Evolutionary conservation across 1,284 basidiomycete genomes (phyloP).

Genomic region (Puccinia novopanici): DNA sequence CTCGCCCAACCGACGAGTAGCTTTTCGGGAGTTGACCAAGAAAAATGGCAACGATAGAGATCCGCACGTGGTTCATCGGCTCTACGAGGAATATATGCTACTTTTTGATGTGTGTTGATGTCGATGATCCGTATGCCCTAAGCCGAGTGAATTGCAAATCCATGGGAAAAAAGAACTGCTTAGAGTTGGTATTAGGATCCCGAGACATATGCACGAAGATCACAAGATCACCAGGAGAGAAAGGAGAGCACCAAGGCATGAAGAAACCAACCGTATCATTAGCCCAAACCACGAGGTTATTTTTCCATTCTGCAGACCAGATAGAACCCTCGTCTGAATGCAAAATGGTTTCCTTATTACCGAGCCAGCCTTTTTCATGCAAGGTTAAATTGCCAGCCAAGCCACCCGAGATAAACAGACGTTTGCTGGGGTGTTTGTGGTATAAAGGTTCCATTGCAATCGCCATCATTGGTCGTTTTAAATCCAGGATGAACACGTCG

Average conservation of each 20-base stretch:
- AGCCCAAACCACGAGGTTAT: conserved; percentile 89
- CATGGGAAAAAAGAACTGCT: conserved; percentile 17
- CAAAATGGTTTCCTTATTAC: conserved; percentile 83
- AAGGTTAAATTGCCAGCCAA: conserved; percentile 82
- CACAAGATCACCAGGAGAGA: conserved; percentile 1
- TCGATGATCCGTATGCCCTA: conserved; percentile 95
- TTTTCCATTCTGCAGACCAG: conserved; percentile 86
- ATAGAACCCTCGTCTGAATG: conserved; percentile 91
- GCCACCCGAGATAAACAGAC: conserved; percentile 90
- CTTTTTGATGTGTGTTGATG: conserved; percentile 72
- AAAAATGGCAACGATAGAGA: conserved; percentile 84
- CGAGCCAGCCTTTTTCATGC: conserved; percentile 94
- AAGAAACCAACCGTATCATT: conserved; percentile 75
- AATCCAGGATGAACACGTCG: conserved; percentile 81
- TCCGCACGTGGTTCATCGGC: conserved; percentile 81
- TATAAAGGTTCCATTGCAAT: conserved; percentile 90
- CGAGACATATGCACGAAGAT: background rate
- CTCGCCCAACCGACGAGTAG: conserved; percentile 94
- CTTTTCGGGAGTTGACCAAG: conserved; percentile 85
- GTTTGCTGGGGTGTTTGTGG: conserved; percentile 70
- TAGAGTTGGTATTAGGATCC: conserved; percentile 34
- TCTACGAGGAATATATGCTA: conserved; percentile 84
- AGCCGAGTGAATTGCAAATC: conserved; percentile 12
- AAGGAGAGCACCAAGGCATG: background rate
- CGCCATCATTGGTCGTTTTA: conserved; percentile 87